Conservation (phyloP, 352 stramenopile species). For the Phytopythium ostracodes region DNA sequence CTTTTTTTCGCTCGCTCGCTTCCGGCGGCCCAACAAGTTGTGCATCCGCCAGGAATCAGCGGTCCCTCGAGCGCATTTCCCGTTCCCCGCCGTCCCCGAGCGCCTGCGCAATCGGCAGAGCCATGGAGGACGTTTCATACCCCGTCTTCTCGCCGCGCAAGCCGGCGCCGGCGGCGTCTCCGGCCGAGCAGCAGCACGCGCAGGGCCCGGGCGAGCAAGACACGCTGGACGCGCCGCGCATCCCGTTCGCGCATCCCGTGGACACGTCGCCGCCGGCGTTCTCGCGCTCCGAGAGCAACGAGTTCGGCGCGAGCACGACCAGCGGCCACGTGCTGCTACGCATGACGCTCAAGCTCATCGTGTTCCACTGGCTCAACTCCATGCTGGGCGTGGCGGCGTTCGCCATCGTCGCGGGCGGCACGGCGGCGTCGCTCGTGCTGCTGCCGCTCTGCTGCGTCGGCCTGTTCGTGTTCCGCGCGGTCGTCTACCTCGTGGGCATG, state of each 20-base stretch:
- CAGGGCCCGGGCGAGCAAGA: slow-evolving; percentile 12
- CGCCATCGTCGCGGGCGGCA: slow-evolving; percentile 32
- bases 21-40: too few relatives aligned
- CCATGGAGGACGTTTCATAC: slow-evolving; percentile 21
- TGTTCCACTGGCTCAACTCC: slow-evolving; percentile 64
- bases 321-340: slow-evolving; percentile 22
- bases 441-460: slow-evolving; percentile 56
- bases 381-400: slow-evolving; percentile 41
- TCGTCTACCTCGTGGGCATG: slow-evolving; percentile 45
- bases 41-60: background rate
- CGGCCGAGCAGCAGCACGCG: slow-evolving; percentile 1
- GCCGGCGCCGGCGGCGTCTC: slow-evolving; percentile 3
- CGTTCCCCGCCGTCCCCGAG: background rate
- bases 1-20: background rate
- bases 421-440: slow-evolving; percentile 31
- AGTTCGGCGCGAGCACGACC: slow-evolving; percentile 9
- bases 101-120: too few relatives aligned
- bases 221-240: background rate
- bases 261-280: slow-evolving; percentile 8
- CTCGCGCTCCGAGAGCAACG: slow-evolving; percentile 12
- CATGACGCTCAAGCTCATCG: slow-evolving; percentile 38
- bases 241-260: slow-evolving; percentile 8
- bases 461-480: slow-evolving; percentile 45
- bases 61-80: background rate
- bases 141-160: slow-evolving; percentile 27